These are phyloP conservation scores for Anthracocystis walkeri DNA, from an alignment of 1,284 basidiomycete species.

Conservation along the genomic window DNA sequence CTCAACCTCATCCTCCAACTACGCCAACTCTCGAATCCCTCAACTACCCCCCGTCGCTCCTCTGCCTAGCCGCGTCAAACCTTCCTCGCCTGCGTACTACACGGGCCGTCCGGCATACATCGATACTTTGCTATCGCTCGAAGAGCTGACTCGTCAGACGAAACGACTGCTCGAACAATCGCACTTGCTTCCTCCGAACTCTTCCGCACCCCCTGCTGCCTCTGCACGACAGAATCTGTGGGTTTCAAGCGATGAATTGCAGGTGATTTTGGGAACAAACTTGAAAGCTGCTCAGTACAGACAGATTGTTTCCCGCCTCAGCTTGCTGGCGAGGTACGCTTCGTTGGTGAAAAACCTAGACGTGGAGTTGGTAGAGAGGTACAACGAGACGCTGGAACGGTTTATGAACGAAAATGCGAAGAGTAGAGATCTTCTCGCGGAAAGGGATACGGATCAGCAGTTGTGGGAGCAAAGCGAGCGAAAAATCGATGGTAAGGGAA, in stretches of 20 bases:
- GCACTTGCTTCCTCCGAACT: conserved; percentile 81
- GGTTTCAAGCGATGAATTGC: conserved; percentile 77
- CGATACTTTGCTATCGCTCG: conserved; percentile 79
- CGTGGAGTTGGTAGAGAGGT: conserved; percentile 33
- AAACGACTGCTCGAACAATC: conserved; percentile 76
- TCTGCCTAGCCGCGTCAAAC: conserved; percentile 65
- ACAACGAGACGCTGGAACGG: conserved; percentile 48
- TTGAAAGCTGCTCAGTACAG: conserved; percentile 82
- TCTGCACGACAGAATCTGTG: conserved; percentile 71
- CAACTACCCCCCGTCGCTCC: conserved; percentile 33
- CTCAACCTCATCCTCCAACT: conserved; percentile 21
- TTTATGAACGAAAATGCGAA: conserved; percentile 55
- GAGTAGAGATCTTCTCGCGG: conserved; percentile 22
- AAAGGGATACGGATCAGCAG: conserved; percentile 23
- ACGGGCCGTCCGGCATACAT: conserved; percentile 84
- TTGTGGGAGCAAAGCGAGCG: conserved; percentile 17
- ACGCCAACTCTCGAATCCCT: conserved; percentile 19
- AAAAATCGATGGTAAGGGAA: conserved; percentile 47
- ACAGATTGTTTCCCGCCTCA: conserved; percentile 77
- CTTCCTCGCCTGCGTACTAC: conserved; percentile 81
- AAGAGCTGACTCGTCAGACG: conserved; percentile 76
- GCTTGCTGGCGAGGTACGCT: conserved; percentile 79
- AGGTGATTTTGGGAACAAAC: conserved; percentile 74
- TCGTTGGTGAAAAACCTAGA: conserved; percentile 69
- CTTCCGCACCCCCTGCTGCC: conserved; percentile 72